These are phyloP conservation scores for Neofusicoccum laricinum DNA, from an alignment of 2,329 filamentous ascomycete species.

Conservation along the genomic window DNA sequence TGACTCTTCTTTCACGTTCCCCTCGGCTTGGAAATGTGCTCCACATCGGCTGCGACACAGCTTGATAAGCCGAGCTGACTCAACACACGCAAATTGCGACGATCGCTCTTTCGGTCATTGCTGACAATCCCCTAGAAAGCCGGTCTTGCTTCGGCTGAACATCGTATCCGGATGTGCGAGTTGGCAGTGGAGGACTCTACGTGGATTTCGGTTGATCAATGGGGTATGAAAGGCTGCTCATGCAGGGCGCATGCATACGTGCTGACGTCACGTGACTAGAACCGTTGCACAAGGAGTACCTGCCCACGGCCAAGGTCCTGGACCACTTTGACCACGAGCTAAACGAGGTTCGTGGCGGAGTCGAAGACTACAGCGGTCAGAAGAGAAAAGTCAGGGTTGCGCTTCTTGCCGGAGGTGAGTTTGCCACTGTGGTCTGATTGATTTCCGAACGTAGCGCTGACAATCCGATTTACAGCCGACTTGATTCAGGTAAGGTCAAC, in stretches of 20 bases:
- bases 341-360: conserved; percentile 72
- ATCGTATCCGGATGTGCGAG: conserved; percentile 82
- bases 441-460: neutral
- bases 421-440: neutral
- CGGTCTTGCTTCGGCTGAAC: conserved; percentile 68
- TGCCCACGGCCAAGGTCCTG: conserved; percentile 82
- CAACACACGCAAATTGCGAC: conserved; percentile 1
- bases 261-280: conserved; percentile 60
- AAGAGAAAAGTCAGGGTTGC: conserved; percentile 71
- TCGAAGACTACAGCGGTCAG: conserved; percentile 65
- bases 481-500: conserved; percentile 38
- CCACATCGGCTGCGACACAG: neutral
- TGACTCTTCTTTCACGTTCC: neutral
- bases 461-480: conserved; percentile 33
- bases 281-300: conserved; percentile 78
- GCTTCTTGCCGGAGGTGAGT: conserved; percentile 65
- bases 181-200: conserved; percentile 70
- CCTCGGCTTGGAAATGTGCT: neutral
- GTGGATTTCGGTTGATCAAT: conserved; percentile 37
- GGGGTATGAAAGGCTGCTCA: conserved; percentile 32
- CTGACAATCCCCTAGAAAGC: conserved; percentile 68
- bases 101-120: conserved; percentile 51
- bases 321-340: conserved; percentile 92
- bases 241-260: neutral
- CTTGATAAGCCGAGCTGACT: conserved; percentile 1